These are phyloP conservation scores for Exutisphaerella laricina DNA, from an alignment of 2,329 filamentous ascomycete genomes.

Conservation along the genomic window DNA sequence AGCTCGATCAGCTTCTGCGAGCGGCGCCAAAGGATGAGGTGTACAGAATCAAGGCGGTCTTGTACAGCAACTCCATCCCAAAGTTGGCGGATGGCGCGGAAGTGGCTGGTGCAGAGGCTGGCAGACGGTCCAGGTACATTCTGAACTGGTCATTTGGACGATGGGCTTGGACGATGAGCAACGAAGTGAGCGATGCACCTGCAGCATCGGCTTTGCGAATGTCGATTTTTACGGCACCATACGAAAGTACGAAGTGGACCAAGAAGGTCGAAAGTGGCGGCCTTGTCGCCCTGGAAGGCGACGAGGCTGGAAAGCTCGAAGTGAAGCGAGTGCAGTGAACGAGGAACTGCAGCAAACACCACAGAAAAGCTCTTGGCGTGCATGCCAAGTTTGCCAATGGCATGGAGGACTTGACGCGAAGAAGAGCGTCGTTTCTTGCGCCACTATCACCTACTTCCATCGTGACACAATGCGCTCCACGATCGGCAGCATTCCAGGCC, in stretches of 20 bases:
- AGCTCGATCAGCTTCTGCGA: conserved; percentile 62
- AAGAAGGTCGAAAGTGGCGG: conserved; percentile 56
- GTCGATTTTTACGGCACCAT: conserved; percentile 69
- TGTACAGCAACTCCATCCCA: conserved; percentile 45
- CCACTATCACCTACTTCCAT: too few relatives aligned
- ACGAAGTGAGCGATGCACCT: conserved; percentile 17
- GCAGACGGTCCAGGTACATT: conserved; percentile 61
- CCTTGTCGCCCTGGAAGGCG: conserved; percentile 25
- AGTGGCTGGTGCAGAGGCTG: conserved; percentile 31
- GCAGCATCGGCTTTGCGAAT: conserved; percentile 57
- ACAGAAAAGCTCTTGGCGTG: too few relatives aligned
- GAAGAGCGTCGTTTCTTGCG: too few relatives aligned
- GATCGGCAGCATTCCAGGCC: too few relatives aligned
- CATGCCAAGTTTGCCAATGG: too few relatives aligned
- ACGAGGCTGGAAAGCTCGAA: conserved; percentile 43
- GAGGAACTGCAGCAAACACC: too few relatives aligned
- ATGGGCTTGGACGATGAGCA: conserved; percentile 66
- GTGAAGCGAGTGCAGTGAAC: conserved; percentile 40
- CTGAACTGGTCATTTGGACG: conserved; percentile 97
- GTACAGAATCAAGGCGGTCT: conserved; percentile 82
- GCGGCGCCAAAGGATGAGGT: conserved; percentile 85
- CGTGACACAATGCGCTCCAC: too few relatives aligned
- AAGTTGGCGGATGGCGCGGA: conserved; percentile 34
- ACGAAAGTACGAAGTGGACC: conserved; percentile 71
- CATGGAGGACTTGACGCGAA: too few relatives aligned